Evolutionary conservation across 2,329 filamentous ascomycete species (phyloP).

Genomic region (Aaosphaeria arxii): DNA sequence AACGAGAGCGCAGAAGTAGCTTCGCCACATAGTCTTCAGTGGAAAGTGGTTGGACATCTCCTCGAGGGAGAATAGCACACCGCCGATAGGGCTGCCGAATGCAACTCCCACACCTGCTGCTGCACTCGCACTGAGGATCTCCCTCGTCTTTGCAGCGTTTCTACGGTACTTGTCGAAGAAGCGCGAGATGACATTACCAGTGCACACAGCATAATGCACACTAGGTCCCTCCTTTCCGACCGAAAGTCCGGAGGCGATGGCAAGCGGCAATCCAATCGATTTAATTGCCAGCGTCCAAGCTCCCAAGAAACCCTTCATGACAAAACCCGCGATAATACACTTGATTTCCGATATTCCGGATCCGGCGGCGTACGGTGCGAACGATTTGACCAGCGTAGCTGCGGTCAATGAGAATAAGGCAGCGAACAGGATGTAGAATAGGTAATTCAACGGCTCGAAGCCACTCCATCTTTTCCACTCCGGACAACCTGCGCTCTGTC

Average conservation of each 20-base stretch:
- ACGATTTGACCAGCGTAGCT: conserved; percentile 81
- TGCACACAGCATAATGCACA: conserved; percentile 98
- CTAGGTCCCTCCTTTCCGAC: conserved; percentile 97
- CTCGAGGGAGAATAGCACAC: conserved; percentile 93
- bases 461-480: conserved; percentile 90
- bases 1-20: conserved; percentile 95
- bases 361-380: conserved; percentile 92
- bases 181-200: conserved; percentile 91
- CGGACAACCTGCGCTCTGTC: conserved; percentile 61
- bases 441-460: conserved; percentile 75
- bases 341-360: conserved; percentile 99
- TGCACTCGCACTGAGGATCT: conserved; percentile 91
- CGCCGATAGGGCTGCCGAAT: conserved; percentile 95
- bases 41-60: conserved; percentile 98
- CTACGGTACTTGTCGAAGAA: conserved; percentile 89
- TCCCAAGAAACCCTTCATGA: conserved; percentile 97
- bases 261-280: conserved; percentile 82
- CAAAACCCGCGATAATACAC: conserved; percentile 96
- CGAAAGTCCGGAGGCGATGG: conserved; percentile 89
- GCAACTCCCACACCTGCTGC: conserved; percentile 94
- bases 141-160: conserved; percentile 90
- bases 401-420: conserved; percentile 79
- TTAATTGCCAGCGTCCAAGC: conserved; percentile 92
- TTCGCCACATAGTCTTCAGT: conserved; percentile 95
- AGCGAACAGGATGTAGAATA: conserved; percentile 83